Evolutionary conservation across 176 grass and related monocot genomes (phyloP).

Genomic region (Musa beccarii): DNA sequence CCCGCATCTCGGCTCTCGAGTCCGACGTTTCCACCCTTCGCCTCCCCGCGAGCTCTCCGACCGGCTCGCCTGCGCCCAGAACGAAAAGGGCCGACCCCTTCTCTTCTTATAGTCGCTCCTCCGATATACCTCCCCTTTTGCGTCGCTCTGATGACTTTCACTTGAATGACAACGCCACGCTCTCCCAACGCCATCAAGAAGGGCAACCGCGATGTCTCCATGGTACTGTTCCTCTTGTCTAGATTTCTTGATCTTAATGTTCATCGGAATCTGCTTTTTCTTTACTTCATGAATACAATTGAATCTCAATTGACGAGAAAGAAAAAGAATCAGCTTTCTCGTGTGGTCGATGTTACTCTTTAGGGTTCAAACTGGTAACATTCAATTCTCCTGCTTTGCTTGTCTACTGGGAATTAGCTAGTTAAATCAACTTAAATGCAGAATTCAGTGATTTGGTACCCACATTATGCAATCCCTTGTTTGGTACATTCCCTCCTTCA

Average conservation of each 20-base stretch:
- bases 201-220: slow-evolving; percentile 76
- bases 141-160: background rate
- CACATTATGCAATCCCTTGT: no score
- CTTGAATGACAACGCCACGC: slow-evolving; percentile 47
- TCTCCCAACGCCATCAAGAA: slow-evolving; percentile 61
- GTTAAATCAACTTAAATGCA: no score
- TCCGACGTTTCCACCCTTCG: slow-evolving; percentile 47
- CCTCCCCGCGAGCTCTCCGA: slow-evolving; percentile 42
- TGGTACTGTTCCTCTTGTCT: slow-evolving; percentile 28
- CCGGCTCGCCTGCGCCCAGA: slow-evolving; percentile 42
- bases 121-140: background rate
- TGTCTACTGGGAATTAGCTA: no score
- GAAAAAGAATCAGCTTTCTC: no score
- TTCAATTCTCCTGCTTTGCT: no score
- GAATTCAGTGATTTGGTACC: no score
- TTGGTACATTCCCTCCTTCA: no score
- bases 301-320: no score
- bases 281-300: no score
- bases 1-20: slow-evolving; percentile 51
- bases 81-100: slow-evolving; percentile 47
- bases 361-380: no score
- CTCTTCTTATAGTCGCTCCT: background rate
- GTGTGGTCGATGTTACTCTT: no score
- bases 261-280: background rate
- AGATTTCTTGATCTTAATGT: background rate